Evolutionary conservation across 495 filamentous ascomycete genomes (phyloP).

Genomic region (Bathelium albidoporum): DNA sequence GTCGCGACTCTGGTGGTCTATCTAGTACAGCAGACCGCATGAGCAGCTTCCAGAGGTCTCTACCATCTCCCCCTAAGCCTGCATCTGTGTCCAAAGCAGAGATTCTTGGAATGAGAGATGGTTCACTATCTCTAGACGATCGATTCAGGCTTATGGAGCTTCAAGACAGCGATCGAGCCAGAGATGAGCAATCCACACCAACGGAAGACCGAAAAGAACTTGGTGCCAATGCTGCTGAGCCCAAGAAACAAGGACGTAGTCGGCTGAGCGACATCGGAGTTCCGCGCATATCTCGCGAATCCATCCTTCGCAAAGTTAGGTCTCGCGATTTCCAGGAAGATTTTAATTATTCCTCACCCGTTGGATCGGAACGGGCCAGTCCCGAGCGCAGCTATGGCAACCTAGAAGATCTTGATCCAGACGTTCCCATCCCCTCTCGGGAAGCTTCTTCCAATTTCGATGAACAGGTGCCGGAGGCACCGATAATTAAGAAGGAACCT

Average conservation of each 20-base stretch:
- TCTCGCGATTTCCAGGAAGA: slow-evolving; percentile 51
- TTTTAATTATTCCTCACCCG: slow-evolving; percentile 43
- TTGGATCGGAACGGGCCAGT: slow-evolving; percentile 18
- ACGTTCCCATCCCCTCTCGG: slow-evolving; percentile 70
- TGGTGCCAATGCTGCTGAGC: not conserved
- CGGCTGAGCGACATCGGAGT: not conserved
- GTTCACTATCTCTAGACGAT: slow-evolving; percentile 71
- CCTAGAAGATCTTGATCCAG: slow-evolving; percentile 56
- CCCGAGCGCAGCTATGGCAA: slow-evolving; percentile 25
- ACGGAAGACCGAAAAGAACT: slow-evolving; percentile 28
- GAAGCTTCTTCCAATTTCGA: slow-evolving; percentile 44
- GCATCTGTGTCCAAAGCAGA: slow-evolving; percentile 59
- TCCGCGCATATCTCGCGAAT: slow-evolving; percentile 82
- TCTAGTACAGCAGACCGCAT: slow-evolving; percentile 56
- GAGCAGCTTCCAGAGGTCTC: slow-evolving; percentile 46
- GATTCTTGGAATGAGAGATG: slow-evolving; percentile 53
- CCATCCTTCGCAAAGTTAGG: slow-evolving; percentile 80
- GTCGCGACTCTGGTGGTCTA: slow-evolving; percentile 33
- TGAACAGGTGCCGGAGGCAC: slow-evolving; percentile 47
- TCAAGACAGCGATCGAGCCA: slow-evolving; percentile 31
- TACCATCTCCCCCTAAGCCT: slow-evolving; percentile 56
- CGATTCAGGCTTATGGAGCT: slow-evolving; percentile 75
- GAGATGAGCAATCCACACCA: not conserved
- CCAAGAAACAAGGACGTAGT: not conserved
- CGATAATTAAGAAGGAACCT: slow-evolving; percentile 58